Base-by-base conservation (phyloP, 1,284 basidiomycete genomes). In the Cerrena zonata region DNA sequence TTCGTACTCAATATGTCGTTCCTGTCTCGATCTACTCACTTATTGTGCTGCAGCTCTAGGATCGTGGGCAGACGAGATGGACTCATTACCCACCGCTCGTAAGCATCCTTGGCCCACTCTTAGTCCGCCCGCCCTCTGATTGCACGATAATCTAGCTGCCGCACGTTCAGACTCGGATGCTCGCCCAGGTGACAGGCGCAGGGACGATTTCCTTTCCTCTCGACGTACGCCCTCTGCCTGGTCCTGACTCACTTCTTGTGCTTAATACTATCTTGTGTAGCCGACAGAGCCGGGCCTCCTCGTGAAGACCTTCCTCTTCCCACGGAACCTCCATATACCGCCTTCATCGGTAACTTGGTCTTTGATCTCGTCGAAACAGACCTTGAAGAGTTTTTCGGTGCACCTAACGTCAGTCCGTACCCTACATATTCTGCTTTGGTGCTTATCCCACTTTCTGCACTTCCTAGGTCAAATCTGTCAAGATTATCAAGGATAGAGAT, bases 1-100 rank as follows among this genome's bases (percentile, higher is more conserved):
- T 91, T 59, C 68, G 86, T 72, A 56, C 48, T 41, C 30, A 26
- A 30, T n/a, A n/a, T 34, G 7, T 30, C 39, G 52, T 52, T 47
- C 11, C 30, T 15, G 22, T 21, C 45, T 11, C 42, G 5, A 22
- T 25, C 11, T 15, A 7, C 21, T 15, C 23, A 13, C 45, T 37
- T 53, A 47, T 27, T 4, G 19, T 40, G 7, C 54, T 48, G 36
- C 56, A 91, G 89, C 82, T 53, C 72, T 89, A 50, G 91, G 91
- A 64, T 93, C 90, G 64, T 96, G 93, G 93, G 93, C 94, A n/a
- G 93, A 95, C 66, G 93, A 95, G 69, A 92, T 94, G 89, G 92
- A 94, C 56, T 63, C 78, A 39, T 77, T 96, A 53, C 93, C 93
- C 22, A 86, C 82, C 60, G 92, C 91, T 64, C 93, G 93, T 94